phyloP scores from a whole-genome alignment of 164 flowering plant genomes.

The Piper longum region DNA sequence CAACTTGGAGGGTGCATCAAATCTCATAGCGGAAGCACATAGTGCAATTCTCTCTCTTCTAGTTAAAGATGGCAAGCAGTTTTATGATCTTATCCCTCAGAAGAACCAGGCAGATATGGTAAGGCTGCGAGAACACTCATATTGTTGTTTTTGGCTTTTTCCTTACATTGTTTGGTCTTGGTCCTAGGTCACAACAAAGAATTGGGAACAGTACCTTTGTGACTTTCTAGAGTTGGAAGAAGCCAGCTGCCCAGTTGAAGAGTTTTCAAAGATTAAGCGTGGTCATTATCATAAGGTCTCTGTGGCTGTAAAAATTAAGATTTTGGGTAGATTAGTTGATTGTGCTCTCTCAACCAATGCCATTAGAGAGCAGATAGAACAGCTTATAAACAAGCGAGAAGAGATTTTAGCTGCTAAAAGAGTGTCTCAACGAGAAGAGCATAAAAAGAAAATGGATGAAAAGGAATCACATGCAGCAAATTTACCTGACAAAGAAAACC shows the following conservation, averaged over 20 bases:
- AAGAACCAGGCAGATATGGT: constrained; percentile 9
- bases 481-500: neutral
- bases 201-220: constrained; percentile 8
- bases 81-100: constrained; percentile 2
- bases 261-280: constrained; percentile 5
- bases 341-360: constrained; percentile 8
- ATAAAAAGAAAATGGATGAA: constrained; percentile 8
- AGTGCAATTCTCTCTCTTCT: constrained; percentile 4
- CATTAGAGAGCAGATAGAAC: constrained; percentile 8
- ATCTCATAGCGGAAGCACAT: constrained; percentile 11
- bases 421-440: constrained; percentile 6
- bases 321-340: constrained; percentile 8
- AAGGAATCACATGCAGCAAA: neutral
- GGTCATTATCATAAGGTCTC: constrained; percentile 3
- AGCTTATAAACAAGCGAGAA: constrained; percentile 4
- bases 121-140: neutral
- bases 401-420: constrained; percentile 8
- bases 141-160: constrained; percentile 1
- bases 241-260: neutral
- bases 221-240: constrained; percentile 8
- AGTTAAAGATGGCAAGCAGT: constrained; percentile 4
- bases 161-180: neutral
- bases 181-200: constrained; percentile 9
- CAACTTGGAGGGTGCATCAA: constrained; percentile 5
- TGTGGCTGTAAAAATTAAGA: constrained; percentile 5